Evolutionary conservation across 2,329 filamentous ascomycete genomes (phyloP).

Genomic region (Juglanconis sp.): DNA sequence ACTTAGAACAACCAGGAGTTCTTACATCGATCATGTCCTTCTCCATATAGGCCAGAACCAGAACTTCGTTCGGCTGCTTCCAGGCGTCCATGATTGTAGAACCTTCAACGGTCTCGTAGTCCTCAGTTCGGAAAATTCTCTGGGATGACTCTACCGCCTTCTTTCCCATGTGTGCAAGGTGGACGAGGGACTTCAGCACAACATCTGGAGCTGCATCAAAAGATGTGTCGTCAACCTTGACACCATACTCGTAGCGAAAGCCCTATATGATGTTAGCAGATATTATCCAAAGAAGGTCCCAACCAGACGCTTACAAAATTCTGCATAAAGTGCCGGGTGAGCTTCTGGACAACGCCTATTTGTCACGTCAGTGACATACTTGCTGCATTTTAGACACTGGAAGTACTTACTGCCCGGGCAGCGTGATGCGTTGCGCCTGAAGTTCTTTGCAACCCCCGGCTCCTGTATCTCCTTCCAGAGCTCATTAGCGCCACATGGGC

Average conservation of each 20-base stretch:
- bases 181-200: constrained; percentile 48
- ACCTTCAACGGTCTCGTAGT: neutral
- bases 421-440: constrained; percentile 41
- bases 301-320: constrained; percentile 44
- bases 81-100: constrained; percentile 25
- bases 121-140: constrained; percentile 9
- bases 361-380: constrained; percentile 23
- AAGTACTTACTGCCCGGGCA: constrained; percentile 30
- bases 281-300: neutral
- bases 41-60: constrained; percentile 62
- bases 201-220: constrained; percentile 47
- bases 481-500: constrained; percentile 53
- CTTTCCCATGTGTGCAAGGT: constrained; percentile 54
- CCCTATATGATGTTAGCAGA: constrained; percentile 41
- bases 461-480: constrained; percentile 48
- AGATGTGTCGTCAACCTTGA: constrained; percentile 43
- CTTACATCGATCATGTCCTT: constrained; percentile 53
- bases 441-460: constrained; percentile 40
- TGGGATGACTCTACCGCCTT: constrained; percentile 32
- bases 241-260: constrained; percentile 65
- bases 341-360: constrained; percentile 36
- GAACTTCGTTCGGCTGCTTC: constrained; percentile 59
- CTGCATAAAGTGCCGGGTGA: constrained; percentile 50
- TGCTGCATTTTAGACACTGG: constrained; percentile 9
- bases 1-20: neutral